Evolutionary conservation across 768 basidiomycete species (phyloP).

Genomic region (Saitozyma podzolica): DNA sequence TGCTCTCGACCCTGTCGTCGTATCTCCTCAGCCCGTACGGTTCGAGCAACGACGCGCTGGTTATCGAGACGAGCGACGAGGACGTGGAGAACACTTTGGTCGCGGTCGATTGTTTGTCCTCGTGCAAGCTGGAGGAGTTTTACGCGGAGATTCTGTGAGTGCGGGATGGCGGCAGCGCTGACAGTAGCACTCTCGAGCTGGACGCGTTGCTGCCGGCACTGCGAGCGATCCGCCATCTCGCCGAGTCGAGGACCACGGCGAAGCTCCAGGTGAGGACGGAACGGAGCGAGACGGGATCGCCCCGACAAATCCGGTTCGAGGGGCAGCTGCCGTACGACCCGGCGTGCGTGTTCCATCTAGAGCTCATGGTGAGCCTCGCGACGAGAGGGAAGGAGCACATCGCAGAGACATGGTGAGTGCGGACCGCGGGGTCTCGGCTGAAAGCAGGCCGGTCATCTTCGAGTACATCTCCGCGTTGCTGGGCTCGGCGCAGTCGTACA

Average conservation of each 20-base stretch:
- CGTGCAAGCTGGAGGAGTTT: slow-evolving; percentile 89
- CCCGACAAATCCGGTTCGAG: slow-evolving; percentile 27
- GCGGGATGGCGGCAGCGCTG: neutral
- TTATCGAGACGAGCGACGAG: slow-evolving; percentile 80
- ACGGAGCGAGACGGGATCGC: slow-evolving; percentile 32
- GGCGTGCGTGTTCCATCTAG: slow-evolving; percentile 88
- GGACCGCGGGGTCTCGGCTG: neutral
- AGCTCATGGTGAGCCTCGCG: slow-evolving; percentile 89
- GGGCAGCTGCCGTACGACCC: slow-evolving; percentile 85
- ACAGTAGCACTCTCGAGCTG: slow-evolving; percentile 68
- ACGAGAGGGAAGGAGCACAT: slow-evolving; percentile 74
- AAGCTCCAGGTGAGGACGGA: slow-evolving; percentile 40
- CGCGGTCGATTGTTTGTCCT: slow-evolving; percentile 90
- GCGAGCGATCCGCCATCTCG: slow-evolving; percentile 81
- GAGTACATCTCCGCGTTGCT: slow-evolving; percentile 85
- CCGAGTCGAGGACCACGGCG: slow-evolving; percentile 84
- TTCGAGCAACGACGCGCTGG: slow-evolving; percentile 68
- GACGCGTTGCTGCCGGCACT: slow-evolving; percentile 81
- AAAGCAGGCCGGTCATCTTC: slow-evolving; percentile 84
- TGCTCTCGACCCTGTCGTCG: slow-evolving; percentile 88
- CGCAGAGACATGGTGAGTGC: slow-evolving; percentile 79
- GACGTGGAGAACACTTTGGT: slow-evolving; percentile 93
- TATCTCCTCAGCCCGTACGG: slow-evolving; percentile 96
- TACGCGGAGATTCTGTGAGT: slow-evolving; percentile 90
- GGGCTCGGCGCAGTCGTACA: slow-evolving; percentile 74